Conservation (phyloP, 768 basidiomycete species). For the Lepiota subincarnata region DNA sequence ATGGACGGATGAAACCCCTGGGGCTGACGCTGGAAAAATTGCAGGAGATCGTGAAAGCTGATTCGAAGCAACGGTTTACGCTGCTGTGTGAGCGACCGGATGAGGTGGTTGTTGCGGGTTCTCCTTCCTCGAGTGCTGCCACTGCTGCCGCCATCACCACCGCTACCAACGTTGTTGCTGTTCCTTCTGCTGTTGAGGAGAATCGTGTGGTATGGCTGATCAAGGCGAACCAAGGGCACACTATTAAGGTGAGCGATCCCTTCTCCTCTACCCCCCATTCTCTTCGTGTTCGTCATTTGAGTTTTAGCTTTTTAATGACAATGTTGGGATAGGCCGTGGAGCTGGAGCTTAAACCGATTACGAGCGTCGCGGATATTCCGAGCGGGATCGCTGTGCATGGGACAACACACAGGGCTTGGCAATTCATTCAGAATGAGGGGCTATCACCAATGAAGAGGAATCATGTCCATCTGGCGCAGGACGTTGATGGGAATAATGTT, state of each 20-base stretch:
- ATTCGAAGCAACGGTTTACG: constrained; percentile 65
- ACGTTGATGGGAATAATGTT: constrained; percentile 58
- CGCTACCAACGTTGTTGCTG: too few species aligned
- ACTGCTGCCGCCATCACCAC: constrained; percentile 13
- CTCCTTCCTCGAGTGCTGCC: neutral
- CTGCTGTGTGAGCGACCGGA: constrained; percentile 45
- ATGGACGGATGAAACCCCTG: constrained; percentile 58
- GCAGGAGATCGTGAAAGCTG: constrained; percentile 60
- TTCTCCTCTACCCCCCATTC: neutral
- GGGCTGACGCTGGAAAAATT: constrained; percentile 49
- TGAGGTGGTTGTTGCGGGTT: constrained; percentile 11
- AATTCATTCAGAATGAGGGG: constrained; percentile 63
- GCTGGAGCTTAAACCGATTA: constrained; percentile 59
- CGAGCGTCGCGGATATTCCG: constrained; percentile 58
- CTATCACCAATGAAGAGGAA: constrained; percentile 84
- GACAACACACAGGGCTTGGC: constrained; percentile 68
- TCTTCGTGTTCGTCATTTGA: too few species aligned
- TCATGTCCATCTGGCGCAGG: constrained; percentile 91
- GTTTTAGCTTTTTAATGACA: neutral
- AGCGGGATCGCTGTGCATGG: constrained; percentile 77
- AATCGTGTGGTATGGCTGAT: constrained; percentile 69
- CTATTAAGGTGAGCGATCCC: constrained; percentile 56
- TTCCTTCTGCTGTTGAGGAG: constrained; percentile 9
- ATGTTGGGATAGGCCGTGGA: constrained; percentile 49
- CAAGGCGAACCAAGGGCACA: constrained; percentile 88